These are phyloP conservation scores for Skeletonema tropicum DNA, from an alignment of 108 stramenopile species.

Conservation along the genomic window DNA sequence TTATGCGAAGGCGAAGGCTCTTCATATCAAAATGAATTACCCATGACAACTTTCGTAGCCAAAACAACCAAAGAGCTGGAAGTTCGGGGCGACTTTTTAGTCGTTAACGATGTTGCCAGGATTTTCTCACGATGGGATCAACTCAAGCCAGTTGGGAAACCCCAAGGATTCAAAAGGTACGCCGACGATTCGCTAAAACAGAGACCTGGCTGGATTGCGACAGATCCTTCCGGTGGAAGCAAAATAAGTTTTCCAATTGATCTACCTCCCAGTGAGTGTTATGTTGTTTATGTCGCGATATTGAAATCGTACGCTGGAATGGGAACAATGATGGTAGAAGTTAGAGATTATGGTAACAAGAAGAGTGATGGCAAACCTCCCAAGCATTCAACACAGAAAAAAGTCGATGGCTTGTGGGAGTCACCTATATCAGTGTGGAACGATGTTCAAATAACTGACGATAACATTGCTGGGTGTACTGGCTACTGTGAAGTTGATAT, in stretches of 20 bases:
- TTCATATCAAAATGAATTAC: constrained; percentile 22
- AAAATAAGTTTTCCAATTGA: constrained; percentile 56
- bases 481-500: constrained; percentile 60
- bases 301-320: constrained; percentile 65
- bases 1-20: constrained; percentile 26
- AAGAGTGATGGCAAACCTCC: not conserved
- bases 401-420: constrained; percentile 54
- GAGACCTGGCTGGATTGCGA: constrained; percentile 65
- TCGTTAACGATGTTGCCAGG: constrained; percentile 59
- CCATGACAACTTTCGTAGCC: constrained; percentile 52
- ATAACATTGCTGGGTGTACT: constrained; percentile 46
- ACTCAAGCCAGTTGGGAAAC: constrained; percentile 33
- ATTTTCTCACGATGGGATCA: constrained; percentile 50
- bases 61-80: constrained; percentile 34
- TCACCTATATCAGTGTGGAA: constrained; percentile 60
- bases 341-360: constrained; percentile 41
- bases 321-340: constrained; percentile 49
- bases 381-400: constrained; percentile 22
- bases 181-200: constrained; percentile 46
- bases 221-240: constrained; percentile 50
- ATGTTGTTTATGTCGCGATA: constrained; percentile 55
- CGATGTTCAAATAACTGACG: constrained; percentile 53
- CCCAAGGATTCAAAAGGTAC: constrained; percentile 43
- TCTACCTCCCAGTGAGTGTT: constrained; percentile 49
- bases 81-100: constrained; percentile 48